Evolutionary conservation across 2,329 filamentous ascomycete species (phyloP).

Genomic region (Talaromyces islandicus): DNA sequence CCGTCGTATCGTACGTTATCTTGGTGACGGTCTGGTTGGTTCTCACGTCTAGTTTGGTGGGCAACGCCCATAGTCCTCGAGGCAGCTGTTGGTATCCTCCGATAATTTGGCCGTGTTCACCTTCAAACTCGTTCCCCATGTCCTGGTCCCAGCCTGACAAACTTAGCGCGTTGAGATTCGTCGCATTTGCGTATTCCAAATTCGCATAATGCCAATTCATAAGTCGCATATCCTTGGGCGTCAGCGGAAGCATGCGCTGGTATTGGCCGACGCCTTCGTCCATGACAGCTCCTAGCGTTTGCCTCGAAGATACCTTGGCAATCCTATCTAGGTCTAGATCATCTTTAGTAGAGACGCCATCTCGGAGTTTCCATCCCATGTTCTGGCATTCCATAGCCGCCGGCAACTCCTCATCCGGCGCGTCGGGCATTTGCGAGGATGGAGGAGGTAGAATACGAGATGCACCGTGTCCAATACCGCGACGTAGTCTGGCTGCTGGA

Average conservation of each 20-base stretch:
- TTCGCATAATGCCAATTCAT: slow-evolving; percentile 99
- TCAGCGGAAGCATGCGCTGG: slow-evolving; percentile 72
- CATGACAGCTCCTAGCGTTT: slow-evolving; percentile 84
- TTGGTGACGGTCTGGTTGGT: slow-evolving; percentile 67
- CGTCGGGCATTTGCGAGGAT: background rate
- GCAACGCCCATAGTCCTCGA: slow-evolving; percentile 74
- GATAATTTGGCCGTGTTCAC: slow-evolving; percentile 84
- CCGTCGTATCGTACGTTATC: slow-evolving; percentile 57
- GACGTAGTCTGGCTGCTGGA: slow-evolving; percentile 37
- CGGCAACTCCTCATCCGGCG: slow-evolving; percentile 52
- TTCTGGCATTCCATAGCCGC: slow-evolving; percentile 70
- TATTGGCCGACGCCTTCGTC: slow-evolving; percentile 90
- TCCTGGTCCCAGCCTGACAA: slow-evolving; percentile 94
- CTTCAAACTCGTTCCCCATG: slow-evolving; percentile 95
- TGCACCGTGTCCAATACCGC: slow-evolving; percentile 42
- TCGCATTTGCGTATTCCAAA: slow-evolving; percentile 94
- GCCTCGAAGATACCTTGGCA: slow-evolving; percentile 54
- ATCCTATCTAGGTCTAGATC: slow-evolving; percentile 67
- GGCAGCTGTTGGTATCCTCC: slow-evolving; percentile 92
- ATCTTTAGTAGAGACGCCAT: slow-evolving; percentile 55
- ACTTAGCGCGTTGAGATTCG: slow-evolving; percentile 78
- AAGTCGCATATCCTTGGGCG: slow-evolving; percentile 78
- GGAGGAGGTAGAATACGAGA: slow-evolving; percentile 49
- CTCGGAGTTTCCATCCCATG: slow-evolving; percentile 76
- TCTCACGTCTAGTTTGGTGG: slow-evolving; percentile 68